phyloP scores from a whole-genome alignment of 2,329 filamentous ascomycete species.

The Leptoxyphium fumago region DNA sequence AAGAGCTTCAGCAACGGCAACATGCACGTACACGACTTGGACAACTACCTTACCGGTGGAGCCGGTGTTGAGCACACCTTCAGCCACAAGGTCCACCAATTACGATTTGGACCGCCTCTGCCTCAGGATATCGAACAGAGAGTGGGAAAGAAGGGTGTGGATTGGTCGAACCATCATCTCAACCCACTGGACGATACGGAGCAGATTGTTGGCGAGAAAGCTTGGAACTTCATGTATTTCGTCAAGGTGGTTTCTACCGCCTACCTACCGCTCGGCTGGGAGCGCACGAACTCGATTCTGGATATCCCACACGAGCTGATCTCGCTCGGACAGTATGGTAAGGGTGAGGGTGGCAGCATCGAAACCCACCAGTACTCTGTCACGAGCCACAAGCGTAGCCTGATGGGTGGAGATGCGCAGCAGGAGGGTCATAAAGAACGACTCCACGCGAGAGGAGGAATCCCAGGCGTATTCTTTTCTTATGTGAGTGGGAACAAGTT shows the following conservation, averaged over 20 bases:
- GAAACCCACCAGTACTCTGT: slow-evolving; percentile 98
- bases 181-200: slow-evolving; percentile 76
- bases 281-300: slow-evolving; percentile 36
- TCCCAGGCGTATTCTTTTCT: slow-evolving; percentile 96
- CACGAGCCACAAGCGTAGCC: slow-evolving; percentile 84
- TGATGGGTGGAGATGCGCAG: slow-evolving; percentile 69
- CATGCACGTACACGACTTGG: slow-evolving; percentile 93
- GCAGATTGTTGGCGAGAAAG: slow-evolving; percentile 65
- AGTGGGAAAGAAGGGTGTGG: slow-evolving; percentile 38
- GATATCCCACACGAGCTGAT: slow-evolving; percentile 32
- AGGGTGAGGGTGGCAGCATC: slow-evolving; percentile 58
- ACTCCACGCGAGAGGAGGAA: slow-evolving; percentile 76
- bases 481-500: slow-evolving; percentile 49
- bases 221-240: slow-evolving; percentile 98
- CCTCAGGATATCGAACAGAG: slow-evolving; percentile 58
- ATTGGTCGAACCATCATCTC: slow-evolving; percentile 78
- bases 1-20: slow-evolving; percentile 93
- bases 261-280: slow-evolving; percentile 85
- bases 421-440: slow-evolving; percentile 86
- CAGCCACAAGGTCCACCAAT: slow-evolving; percentile 71
- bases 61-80: slow-evolving; percentile 64
- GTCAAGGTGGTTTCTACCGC: slow-evolving; percentile 95
- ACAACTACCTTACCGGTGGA: slow-evolving; percentile 66
- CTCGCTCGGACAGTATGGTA: slow-evolving; percentile 54
- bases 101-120: slow-evolving; percentile 86